phyloP scores from a whole-genome alignment of 2,329 filamentous ascomycete species.

The Capronia coronata region DNA sequence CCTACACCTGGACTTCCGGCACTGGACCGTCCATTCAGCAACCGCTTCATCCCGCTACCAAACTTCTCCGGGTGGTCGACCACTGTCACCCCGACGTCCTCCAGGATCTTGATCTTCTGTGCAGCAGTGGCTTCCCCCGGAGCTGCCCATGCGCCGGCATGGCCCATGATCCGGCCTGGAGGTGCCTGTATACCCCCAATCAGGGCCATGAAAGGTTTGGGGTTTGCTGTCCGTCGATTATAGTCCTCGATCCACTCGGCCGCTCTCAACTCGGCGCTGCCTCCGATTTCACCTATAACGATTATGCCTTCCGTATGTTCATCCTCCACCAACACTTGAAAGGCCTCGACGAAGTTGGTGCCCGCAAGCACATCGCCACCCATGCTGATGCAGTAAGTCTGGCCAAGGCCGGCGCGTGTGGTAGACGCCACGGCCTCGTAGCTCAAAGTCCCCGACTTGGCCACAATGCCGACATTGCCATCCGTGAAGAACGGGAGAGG shows the following conservation, averaged over 20 bases:
- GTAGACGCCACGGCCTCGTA: constrained; percentile 74
- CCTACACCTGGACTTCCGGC: constrained; percentile 34
- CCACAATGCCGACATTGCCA: constrained; percentile 66
- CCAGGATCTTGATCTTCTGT: constrained; percentile 62
- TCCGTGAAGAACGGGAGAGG: constrained; percentile 65
- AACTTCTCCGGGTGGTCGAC: constrained; percentile 72
- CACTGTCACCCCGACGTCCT: constrained; percentile 60
- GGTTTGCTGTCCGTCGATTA: constrained; percentile 48
- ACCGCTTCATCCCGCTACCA: constrained; percentile 58
- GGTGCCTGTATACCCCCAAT: constrained; percentile 62
- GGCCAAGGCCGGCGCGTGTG: constrained; percentile 65
- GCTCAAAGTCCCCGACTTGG: constrained; percentile 73
- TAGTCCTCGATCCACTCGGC: constrained; percentile 69
- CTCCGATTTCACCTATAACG: constrained; percentile 66
- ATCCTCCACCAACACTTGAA: constrained; percentile 61
- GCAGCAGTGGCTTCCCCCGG: constrained; percentile 59
- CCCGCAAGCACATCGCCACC: constrained; percentile 69
- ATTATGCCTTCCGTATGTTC: constrained; percentile 65
- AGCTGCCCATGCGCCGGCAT: constrained; percentile 66
- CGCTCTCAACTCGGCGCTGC: constrained; percentile 62
- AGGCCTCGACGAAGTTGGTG: constrained; percentile 65
- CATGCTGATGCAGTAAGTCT: constrained; percentile 70
- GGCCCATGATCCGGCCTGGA: constrained; percentile 65
- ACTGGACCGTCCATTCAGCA: constrained; percentile 45
- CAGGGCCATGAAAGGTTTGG: constrained; percentile 69